Base-by-base conservation (phyloP, 352 stramenopile genomes). In the Phytopythium vexans region DNA sequence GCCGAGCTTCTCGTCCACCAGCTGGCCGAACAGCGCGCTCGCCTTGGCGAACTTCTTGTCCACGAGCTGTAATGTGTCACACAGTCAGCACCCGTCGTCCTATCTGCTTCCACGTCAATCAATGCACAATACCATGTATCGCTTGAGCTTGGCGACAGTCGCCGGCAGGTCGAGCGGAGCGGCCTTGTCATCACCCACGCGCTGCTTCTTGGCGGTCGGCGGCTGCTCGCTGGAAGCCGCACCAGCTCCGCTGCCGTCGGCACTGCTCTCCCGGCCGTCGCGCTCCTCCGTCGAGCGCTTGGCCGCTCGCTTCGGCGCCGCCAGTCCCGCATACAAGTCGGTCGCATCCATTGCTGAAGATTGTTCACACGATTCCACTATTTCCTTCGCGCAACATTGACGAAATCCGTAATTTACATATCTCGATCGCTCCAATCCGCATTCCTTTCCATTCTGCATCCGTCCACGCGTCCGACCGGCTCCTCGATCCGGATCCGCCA, bases 31-130 rank as follows among this genome's bases (percentile, higher is more conserved):
- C 10, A 93, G 68, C 32, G 41, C 38, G n/a, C 66, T 77, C 3
- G 82, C 80, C 52, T 91, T 90, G 12, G 65, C 15, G 43, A 91
- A 91, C 49, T 91, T 91, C 62, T 89, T 89, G 68, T 82, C 72
- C 1, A 88, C 62, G 6, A 88, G 39, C 78, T 87, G 49, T 52
- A 56, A 48, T 12, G 3, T 40, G 1, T 12, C 49, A 35, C 21
- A 11, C 37, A 46, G 5, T 5, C 41, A 45, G n/a, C 8, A 11
- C n/a, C n/a, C n/a, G n/a, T n/a, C n/a, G n/a, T n/a, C n/a, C n/a
- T n/a, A n/a, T n/a, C n/a, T n/a, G n/a, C n/a, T n/a, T n/a, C n/a
- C n/a, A n/a, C n/a, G n/a, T n/a, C n/a, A 14, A 54, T 40, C 15
- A 47, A 8, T 21, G 46, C 6, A 52, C 59, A 6, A 6, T 52